Conservation (phyloP, 2,329 filamentous ascomycete species). For the Zalaria sp. region DNA sequence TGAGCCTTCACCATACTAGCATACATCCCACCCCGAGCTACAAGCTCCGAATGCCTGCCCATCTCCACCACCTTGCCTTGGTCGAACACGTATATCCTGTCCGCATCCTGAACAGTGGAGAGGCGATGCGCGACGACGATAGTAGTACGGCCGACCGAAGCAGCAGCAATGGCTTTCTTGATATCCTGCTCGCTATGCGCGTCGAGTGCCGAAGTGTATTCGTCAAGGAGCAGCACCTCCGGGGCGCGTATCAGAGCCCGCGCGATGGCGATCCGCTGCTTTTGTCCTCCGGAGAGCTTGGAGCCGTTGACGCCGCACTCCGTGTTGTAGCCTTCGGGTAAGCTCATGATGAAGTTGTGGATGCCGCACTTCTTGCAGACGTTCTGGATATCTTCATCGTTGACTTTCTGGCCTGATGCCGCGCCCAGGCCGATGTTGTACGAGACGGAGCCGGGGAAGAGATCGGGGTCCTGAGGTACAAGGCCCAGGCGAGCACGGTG, state of each 20-base stretch:
- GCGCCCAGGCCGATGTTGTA: constrained; percentile 30
- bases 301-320: constrained; percentile 28
- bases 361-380: constrained; percentile 29
- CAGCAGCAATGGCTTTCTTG: constrained; percentile 25
- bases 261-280: constrained; percentile 31
- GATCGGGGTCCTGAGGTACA: constrained; percentile 30
- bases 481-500: constrained; percentile 26
- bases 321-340: constrained; percentile 33
- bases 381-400: constrained; percentile 15
- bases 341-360: constrained; percentile 31
- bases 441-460: constrained; percentile 29
- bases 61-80: constrained; percentile 46
- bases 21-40: constrained; percentile 31
- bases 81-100: constrained; percentile 68
- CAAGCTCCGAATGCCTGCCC: constrained; percentile 47
- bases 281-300: constrained; percentile 30
- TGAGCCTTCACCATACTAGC: constrained; percentile 22
- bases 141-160: constrained; percentile 39
- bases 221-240: constrained; percentile 31
- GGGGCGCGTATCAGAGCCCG: constrained; percentile 32
- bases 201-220: constrained; percentile 32
- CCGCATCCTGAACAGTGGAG: constrained; percentile 63
- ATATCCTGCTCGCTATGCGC: constrained; percentile 29
- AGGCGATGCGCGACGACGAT: constrained; percentile 66
- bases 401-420: constrained; percentile 10